These are phyloP conservation scores for Phoma sp. DNA, from an alignment of 2,329 filamentous ascomycete species.

Conservation along the genomic window DNA sequence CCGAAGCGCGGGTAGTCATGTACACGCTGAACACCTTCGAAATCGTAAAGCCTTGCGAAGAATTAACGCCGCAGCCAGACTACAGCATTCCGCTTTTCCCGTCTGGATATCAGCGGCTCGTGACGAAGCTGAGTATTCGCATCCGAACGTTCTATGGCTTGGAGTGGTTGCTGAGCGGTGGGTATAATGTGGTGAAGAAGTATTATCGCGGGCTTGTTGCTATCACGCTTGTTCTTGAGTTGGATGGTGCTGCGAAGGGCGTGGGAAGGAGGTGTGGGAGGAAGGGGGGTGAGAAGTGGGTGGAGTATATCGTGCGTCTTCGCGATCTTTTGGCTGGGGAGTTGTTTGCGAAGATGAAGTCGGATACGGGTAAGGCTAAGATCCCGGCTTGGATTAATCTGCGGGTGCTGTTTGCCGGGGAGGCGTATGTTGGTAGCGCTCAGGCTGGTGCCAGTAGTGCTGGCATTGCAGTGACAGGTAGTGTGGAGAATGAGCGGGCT, in stretches of 20 bases:
- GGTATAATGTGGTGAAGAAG: constrained; percentile 28
- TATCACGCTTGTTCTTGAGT: constrained; percentile 34
- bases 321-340: constrained; percentile 17
- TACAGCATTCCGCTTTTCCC: constrained; percentile 36
- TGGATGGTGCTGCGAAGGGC: constrained; percentile 22
- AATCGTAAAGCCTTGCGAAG: constrained; percentile 28
- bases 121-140: constrained; percentile 31
- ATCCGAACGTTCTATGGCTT: constrained; percentile 32
- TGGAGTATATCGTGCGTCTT: constrained; percentile 28
- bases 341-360: constrained; percentile 12
- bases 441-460: too few species aligned
- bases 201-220: constrained; percentile 28
- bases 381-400: constrained; percentile 36
- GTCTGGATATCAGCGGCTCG: constrained; percentile 19
- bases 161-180: constrained; percentile 28
- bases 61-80: constrained; percentile 29
- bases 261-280: constrained; percentile 24
- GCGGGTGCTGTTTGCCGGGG: constrained; percentile 33
- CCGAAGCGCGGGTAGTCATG: constrained; percentile 51
- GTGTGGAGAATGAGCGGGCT: background rate
- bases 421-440: constrained; percentile 19
- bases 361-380: constrained; percentile 6
- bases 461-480: background rate
- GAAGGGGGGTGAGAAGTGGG: constrained; percentile 26
- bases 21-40: constrained; percentile 52